These are phyloP conservation scores for Neopestalotiopsis sp. DNA, from an alignment of 2,329 filamentous ascomycete species.

Conservation along the genomic window DNA sequence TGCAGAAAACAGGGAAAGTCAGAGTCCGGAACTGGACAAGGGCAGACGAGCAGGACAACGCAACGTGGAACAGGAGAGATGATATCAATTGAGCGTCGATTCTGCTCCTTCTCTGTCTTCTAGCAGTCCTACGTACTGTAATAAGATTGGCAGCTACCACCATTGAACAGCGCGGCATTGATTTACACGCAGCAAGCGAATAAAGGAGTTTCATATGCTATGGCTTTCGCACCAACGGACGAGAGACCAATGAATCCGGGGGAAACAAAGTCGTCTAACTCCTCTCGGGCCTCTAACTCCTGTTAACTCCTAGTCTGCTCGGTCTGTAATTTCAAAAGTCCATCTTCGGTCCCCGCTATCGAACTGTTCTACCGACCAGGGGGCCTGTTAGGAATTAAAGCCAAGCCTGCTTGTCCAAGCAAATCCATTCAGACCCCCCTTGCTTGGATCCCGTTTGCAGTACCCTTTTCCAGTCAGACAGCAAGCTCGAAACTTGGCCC, in stretches of 20 bases:
- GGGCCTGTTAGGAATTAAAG: too few species aligned
- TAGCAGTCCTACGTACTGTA: background rate
- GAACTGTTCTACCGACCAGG: background rate
- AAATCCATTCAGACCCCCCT: background rate
- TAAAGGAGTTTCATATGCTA: conserved; percentile 3
- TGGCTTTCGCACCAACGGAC: background rate
- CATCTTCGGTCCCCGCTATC: conserved; percentile 1
- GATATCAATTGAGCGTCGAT: background rate
- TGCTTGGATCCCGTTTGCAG: background rate
- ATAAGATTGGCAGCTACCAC: conserved; percentile 1
- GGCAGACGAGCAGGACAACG: background rate
- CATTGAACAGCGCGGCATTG: background rate
- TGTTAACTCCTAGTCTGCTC: conserved; percentile 1
- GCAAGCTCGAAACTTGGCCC: too few species aligned
- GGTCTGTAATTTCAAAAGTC: conserved; percentile 1
- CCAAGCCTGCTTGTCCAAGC: background rate
- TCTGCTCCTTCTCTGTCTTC: background rate
- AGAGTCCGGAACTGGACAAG: background rate
- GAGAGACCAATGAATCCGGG: background rate
- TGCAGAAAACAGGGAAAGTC: background rate
- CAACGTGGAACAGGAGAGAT: background rate
- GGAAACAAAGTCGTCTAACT: background rate
- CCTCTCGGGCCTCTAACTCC: conserved; percentile 3
- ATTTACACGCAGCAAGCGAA: conserved; percentile 1
- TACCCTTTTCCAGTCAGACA: too few species aligned